Evolutionary conservation across 768 basidiomycete genomes (phyloP), one percentile per base, ranked within the genome.

Genomic region (Suillus placidus): DNA sequence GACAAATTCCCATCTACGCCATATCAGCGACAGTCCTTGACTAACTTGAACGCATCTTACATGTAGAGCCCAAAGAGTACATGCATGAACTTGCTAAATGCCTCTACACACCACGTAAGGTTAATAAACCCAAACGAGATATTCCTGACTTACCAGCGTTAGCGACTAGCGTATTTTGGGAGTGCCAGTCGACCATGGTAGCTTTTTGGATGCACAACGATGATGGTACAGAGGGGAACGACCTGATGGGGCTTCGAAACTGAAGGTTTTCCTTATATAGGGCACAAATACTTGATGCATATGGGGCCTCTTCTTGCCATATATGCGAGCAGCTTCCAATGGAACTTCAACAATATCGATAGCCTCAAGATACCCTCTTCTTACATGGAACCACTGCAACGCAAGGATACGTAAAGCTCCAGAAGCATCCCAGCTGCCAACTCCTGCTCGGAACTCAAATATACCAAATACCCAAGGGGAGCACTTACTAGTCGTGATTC

Each of bases 1-100:
- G 67, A 83, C 80, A 78, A 86, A 88, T 73, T 91, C 89, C 88
- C 89, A 90, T 57, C 88, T 90, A 68, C 64, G 58, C 35, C 51
- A 64, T 49, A 55, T 71, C 67, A 67, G 62, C 60, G 68, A 54
- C 26, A 42, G 4, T 43, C 52, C 32, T 23, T 42, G 32, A 47
- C n/a, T 26, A 23, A 13, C n/a, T 20, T 40, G 49, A 55, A 38
- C n/a, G 51, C 42, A 49, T 79, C 84, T 65, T 68, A 84, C 87
- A 87, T 80, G 70, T 89, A 90, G 26, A 89, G 71, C 7, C 88
- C 88, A 13, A 88, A 77, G 63, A 88, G 74, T 54, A 76, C 79
- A 66, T 90, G 88, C 80, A 88, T 86, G 64, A 89, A 83, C 64
- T 83, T 86, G 70, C 78, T 79, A 72, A 81, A 80, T 54, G 76